A percentile compares a stretch with the other conserved stretches of the same genome.
Conservation (phyloP, 2,329 filamentous ascomycete species). For the Fonsecaea erecta region DNA sequence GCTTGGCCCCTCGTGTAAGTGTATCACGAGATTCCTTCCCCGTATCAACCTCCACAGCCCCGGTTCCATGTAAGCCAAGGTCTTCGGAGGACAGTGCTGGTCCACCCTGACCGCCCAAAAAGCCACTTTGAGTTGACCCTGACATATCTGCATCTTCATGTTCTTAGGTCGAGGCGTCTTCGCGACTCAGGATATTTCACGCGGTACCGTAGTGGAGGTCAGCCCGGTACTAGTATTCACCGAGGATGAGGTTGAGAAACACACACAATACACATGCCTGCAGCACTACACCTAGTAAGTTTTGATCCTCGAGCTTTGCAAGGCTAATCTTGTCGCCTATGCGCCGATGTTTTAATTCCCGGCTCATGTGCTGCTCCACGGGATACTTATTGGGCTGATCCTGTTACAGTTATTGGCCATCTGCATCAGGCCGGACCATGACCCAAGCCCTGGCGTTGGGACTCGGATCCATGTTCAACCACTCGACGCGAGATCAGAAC, state of each 20-base stretch:
- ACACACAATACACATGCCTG: constrained; percentile 54
- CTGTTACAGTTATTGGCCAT: constrained; percentile 39
- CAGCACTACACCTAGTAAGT: constrained; percentile 60
- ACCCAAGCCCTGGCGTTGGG: constrained; percentile 59
- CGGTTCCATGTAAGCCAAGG: neutral
- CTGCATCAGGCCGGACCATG: constrained; percentile 38
- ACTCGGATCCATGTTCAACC: constrained; percentile 61
- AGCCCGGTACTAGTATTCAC: constrained; percentile 49
- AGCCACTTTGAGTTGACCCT: constrained; percentile 2
- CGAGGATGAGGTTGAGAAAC: constrained; percentile 49
- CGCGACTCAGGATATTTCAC: constrained; percentile 35
- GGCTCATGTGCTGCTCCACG: neutral
- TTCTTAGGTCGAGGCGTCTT: constrained; percentile 40
- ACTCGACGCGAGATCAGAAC: constrained; percentile 55
- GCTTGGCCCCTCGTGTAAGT: neutral
- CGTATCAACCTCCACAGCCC: neutral
- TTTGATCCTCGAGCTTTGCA: neutral
- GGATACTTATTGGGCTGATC: neutral
- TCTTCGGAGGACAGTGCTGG: neutral
- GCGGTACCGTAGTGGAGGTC: constrained; percentile 38
- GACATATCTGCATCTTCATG: constrained; percentile 3
- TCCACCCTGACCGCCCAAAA: neutral
- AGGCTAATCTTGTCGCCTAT: neutral
- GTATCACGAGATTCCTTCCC: neutral
- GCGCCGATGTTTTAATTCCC: neutral